Percentiles rank a stretch among this genome's conserved stretches.
phyloP scores from a whole-genome alignment of 176 grass and related monocot genomes.

The Thinopyrum elongatum region DNA sequence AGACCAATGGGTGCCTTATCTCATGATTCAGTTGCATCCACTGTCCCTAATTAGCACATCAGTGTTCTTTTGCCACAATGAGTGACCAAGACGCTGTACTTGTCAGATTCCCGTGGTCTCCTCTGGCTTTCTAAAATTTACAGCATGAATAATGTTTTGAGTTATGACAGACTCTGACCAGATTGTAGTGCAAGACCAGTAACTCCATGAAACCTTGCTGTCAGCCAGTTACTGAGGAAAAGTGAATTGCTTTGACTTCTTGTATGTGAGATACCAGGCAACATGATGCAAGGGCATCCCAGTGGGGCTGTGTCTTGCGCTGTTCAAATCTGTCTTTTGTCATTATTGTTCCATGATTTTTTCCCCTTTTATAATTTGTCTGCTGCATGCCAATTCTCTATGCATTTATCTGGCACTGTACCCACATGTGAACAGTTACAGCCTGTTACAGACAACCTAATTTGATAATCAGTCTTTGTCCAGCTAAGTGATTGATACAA shows the following conservation, averaged over 20 bases:
- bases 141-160: constrained; percentile 12
- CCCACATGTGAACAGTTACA: constrained; percentile 35
- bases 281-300: constrained; percentile 39
- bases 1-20: not conserved
- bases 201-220: constrained; percentile 27
- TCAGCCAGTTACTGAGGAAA: constrained; percentile 39
- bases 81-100: constrained; percentile 7
- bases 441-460: constrained; percentile 24
- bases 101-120: not conserved
- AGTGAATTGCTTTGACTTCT: constrained; percentile 62
- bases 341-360: constrained; percentile 36
- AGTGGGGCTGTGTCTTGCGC: constrained; percentile 43
- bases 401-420: constrained; percentile 19
- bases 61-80: not conserved
- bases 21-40: not conserved
- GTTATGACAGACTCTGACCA: constrained; percentile 16
- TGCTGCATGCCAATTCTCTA: not conserved
- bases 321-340: constrained; percentile 49
- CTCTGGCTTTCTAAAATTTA: constrained; percentile 4
- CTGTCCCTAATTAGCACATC: not conserved
- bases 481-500: not conserved
- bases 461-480: constrained; percentile 1
- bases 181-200: constrained; percentile 26
- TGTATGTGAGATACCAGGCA: constrained; percentile 49
- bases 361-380: not conserved